Evolutionary conservation across 768 basidiomycete genomes (phyloP).

Genomic region (Clitopilus passeckerianus): DNA sequence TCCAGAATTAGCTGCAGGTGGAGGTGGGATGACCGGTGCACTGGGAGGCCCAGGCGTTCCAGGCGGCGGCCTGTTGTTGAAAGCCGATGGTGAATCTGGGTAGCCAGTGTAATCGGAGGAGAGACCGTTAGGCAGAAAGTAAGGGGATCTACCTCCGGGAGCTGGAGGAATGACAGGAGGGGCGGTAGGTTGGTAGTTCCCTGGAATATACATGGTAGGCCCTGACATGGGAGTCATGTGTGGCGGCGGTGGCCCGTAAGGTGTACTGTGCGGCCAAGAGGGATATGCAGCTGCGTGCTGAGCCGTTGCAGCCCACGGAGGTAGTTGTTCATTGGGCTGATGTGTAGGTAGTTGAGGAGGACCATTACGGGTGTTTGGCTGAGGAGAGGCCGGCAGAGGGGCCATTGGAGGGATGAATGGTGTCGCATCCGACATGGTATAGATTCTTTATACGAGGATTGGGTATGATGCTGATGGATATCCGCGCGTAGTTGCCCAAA

Average conservation of each 20-base stretch:
- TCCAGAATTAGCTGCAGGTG: neutral
- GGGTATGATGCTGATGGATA: neutral
- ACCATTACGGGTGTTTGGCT: constrained; percentile 18
- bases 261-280: constrained; percentile 27
- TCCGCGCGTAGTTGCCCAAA: neutral
- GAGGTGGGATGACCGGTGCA: neutral
- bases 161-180: constrained; percentile 4
- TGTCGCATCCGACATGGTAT: constrained; percentile 12
- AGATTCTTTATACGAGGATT: constrained; percentile 6
- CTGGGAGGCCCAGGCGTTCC: neutral
- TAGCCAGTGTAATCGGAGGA: constrained; percentile 20
- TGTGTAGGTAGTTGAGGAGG: constrained; percentile 3
- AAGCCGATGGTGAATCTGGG: constrained; percentile 6
- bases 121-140: constrained; percentile 5
- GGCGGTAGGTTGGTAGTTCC: constrained; percentile 3
- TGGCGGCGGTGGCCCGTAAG: constrained; percentile 22
- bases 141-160: constrained; percentile 9
- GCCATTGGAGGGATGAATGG: constrained; percentile 32
- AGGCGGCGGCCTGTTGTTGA: neutral
- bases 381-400: constrained; percentile 23
- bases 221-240: constrained; percentile 32
- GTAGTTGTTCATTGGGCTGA: constrained; percentile 1
- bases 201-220: constrained; percentile 5
- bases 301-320: neutral
- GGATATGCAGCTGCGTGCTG: constrained; percentile 19